Evolutionary conservation across 2,329 filamentous ascomycete species (phyloP), one percentile per base, ranked within the genome.

Genomic region (Iodosphaeria phyllophila): DNA sequence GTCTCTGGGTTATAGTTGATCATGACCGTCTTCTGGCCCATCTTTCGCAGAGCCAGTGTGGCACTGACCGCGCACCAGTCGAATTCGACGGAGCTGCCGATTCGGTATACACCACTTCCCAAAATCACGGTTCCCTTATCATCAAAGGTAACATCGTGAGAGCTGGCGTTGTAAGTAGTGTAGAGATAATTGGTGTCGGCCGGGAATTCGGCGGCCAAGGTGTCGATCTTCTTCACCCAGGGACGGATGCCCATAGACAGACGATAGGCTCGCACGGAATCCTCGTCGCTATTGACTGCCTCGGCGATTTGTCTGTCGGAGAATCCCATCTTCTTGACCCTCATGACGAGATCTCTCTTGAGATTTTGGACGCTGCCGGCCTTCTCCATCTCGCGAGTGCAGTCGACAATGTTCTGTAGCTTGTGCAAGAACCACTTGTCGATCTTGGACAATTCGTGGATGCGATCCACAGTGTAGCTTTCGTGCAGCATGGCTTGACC

Each of bases 381-480:
- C 16, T 75, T 69, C 56, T 92, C 70, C 33, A 98, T 70, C 48
- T 92, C 79, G 36, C 70, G 71, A 31, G 77, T 80, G 58, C 77
- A 84, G 51, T 95, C 70, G 26, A 92, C 89, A 42, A 98, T 79
- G 60, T 95, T 95, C 57, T 92, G 74, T 25, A 98, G 71, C 67
- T 98, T 95, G 71, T 93, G 71, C 40, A 98, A 58, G 64, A 98
- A 98, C 89, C 89, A 95, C 56, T 92, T 92, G 60, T 95, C 89
- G 42, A 98, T 98, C 65, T 92, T 93, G 56, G 78, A 92, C 39
- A 98, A 60, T 5, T 93, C 82, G 47, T 95, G 83, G 10, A 98
- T 64, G 49, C 67, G 73, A 35, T 98, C 86, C 23, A 93, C 83
- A 2, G 79, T 71, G 61, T 98, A 98, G 51, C 77, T 76, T 56